These are phyloP conservation scores for Fusarium globosum DNA, from an alignment of 2,329 filamentous ascomycete genomes.

Conservation along the genomic window DNA sequence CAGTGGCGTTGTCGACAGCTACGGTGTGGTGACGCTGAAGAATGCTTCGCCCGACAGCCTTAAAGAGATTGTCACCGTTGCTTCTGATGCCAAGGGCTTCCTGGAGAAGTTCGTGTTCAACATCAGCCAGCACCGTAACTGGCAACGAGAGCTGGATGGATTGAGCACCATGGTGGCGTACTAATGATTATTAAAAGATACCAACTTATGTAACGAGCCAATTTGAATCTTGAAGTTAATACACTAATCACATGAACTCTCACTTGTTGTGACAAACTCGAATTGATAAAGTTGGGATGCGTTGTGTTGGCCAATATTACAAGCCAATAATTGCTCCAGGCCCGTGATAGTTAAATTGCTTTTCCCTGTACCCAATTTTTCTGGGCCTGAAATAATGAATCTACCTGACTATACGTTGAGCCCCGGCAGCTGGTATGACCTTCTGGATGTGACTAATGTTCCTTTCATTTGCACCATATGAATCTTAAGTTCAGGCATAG, in stretches of 20 bases:
- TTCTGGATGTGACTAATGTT: no score
- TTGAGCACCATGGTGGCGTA: slow-evolving; percentile 75
- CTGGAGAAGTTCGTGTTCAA: slow-evolving; percentile 75
- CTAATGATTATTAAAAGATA: slow-evolving; percentile 54
- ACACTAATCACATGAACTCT: neutral
- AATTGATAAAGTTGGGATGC: neutral
- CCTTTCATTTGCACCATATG: accelerated
- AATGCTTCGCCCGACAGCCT: slow-evolving; percentile 66
- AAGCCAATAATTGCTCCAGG: neutral
- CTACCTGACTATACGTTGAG: neutral
- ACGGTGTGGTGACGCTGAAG: slow-evolving; percentile 79
- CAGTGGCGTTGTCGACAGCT: slow-evolving; percentile 68
- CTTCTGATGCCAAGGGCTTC: slow-evolving; percentile 75
- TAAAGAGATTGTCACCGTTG: slow-evolving; percentile 70
- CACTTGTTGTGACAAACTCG: neutral
- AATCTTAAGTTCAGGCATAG: neutral
- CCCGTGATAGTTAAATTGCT: accelerated
- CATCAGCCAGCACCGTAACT: slow-evolving; percentile 79
- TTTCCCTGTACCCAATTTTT: neutral
- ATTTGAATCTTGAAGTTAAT: neutral
- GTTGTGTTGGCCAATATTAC: accelerated
- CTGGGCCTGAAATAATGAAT: neutral
- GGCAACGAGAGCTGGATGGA: slow-evolving; percentile 77
- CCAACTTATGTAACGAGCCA: slow-evolving; percentile 13
- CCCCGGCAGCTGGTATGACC: no score